Base-by-base conservation (phyloP, 2,329 filamentous ascomycete genomes). In the Alternaria ventricosa region DNA sequence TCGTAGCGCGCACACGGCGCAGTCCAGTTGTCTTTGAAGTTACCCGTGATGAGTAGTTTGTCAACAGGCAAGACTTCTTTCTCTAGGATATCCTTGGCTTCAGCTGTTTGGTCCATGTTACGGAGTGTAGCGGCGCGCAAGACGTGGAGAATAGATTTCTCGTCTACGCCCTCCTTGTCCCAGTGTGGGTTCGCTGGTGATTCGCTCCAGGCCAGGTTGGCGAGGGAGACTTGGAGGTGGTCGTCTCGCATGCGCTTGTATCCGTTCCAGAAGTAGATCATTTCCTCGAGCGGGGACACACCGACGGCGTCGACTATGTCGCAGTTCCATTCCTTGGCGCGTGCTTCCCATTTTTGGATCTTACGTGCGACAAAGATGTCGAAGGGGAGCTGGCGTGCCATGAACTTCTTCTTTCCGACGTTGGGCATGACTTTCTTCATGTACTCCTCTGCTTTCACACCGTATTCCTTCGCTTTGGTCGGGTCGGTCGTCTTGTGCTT, bases 191-290 rank as follows among this genome's bases (percentile, higher is more conserved):
- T 85, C 33, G 77, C 72, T 27, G 81, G 79, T 27, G 68, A 70
- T 71, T 93, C 89, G 62, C 90, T 89, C 81, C 93, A 97, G 0
- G 84, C 82, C 11, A 97, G 81, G n/a, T 86, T 86, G 1, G 77
- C 80, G 41, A 93, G 77, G 0, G 89, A 92, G 45, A 84, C 81
- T 51, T 90, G 83, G 13, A 97, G 83, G 63, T 95, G 87, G 0
- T 82, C 81, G 1, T 81, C 72, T 3, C 87, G 84, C 92, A 97
- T 96, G 58, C 93, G 89, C 80, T 92, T 95, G 71, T 88, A 89
- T 0, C 94, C 95, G 74, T 93, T 94, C 94, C 94, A 98, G 72
- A 98, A 89, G 78, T 95, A 97, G 12, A 92, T 90, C 91, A 98
- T 97, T 82, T 98, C 96, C 73, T 94, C 88, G 1, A 93, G 84